Base-by-base conservation (phyloP, 2,329 filamentous ascomycete species). In the Ascochyta fabae region DNA sequence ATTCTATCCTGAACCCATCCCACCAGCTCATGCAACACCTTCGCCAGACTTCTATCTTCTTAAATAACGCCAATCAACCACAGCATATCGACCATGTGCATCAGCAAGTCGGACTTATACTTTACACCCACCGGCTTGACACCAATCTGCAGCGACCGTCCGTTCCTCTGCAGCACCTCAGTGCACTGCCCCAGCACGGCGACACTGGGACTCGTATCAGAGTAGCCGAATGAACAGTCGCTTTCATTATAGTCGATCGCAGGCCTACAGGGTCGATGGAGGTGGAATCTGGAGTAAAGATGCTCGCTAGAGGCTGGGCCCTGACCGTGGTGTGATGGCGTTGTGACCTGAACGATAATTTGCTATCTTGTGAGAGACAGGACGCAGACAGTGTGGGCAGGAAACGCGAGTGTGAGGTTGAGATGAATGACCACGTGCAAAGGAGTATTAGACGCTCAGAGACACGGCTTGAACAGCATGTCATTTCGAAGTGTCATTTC, bases 41-140 rank as follows among this genome's bases (percentile, higher is more conserved):
- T 58, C 5, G 43, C 60, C 3, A 53, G 58, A 42, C 61, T 56
- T 26, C 58, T 52, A 36, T 63, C 60, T 2, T 58, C 60, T 16
- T 63, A 58, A 24, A 63, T 61, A 4, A 61, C 60, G 9, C 58
- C 58, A 13, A 63, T 51, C 29, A 63, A 33, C 13, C 51, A 42
- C 29, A 50, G 43, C 34, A 56, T 58, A 23, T 57, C 55, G 4
- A 63, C 60, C 60, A 63, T 61, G 31, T 59, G 60, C 23, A 50
- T 61, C 41, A 63, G 33, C 12, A 40, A n/a, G 36, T 63, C 60
- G 9, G 58, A n/a, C 16, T 61, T 58, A n/a, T 59, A 50, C 43
- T 61, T 63, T n/a, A 58, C 60, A 6, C 60, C 58, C 0, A 63
- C 58, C 7, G 60, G 58, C 40, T 63, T 60, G 0, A 63, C 56